These are phyloP conservation scores for Ophiostoma montium DNA, from an alignment of 2,329 filamentous ascomycete species.

Conservation along the genomic window DNA sequence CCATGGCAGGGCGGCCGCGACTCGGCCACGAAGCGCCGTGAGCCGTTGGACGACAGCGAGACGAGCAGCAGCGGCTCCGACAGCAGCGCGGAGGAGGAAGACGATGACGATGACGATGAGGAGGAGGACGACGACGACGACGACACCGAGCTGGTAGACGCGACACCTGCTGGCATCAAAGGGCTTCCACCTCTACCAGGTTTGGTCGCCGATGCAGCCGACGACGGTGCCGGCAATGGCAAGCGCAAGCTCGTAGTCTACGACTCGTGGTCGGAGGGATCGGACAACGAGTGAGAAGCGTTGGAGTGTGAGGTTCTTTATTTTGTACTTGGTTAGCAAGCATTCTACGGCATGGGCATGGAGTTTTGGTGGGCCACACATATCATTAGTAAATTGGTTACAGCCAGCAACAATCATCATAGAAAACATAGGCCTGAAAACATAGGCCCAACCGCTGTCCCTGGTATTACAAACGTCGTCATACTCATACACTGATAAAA, in stretches of 20 bases:
- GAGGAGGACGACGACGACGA: not conserved
- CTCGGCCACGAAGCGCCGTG: slow-evolving; percentile 4
- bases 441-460: too few relatives aligned
- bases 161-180: not conserved
- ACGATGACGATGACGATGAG: not conserved
- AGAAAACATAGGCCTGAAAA: too few relatives aligned
- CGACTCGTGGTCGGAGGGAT: slow-evolving; percentile 15
- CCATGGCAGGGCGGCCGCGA: not conserved
- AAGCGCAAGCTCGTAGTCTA: slow-evolving; percentile 13
- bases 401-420: too few relatives aligned
- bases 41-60: slow-evolving; percentile 9
- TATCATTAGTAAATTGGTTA: too few relatives aligned
- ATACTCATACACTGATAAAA: too few relatives aligned
- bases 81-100: slow-evolving; percentile 3
- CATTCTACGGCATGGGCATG: too few relatives aligned
- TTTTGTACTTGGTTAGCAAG: too few relatives aligned
- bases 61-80: slow-evolving; percentile 10
- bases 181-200: not conserved
- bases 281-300: slow-evolving; percentile 8
- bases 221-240: not conserved
- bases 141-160: not conserved
- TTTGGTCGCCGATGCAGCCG: not conserved
- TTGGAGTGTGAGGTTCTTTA: too few relatives aligned
- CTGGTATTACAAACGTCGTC: too few relatives aligned
- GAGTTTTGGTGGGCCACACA: too few relatives aligned